Percentiles rank a stretch among this genome's conserved stretches.
phyloP scores from a whole-genome alignment of 495 filamentous ascomycete genomes.

The Hypoxylon crocopeplum region DNA sequence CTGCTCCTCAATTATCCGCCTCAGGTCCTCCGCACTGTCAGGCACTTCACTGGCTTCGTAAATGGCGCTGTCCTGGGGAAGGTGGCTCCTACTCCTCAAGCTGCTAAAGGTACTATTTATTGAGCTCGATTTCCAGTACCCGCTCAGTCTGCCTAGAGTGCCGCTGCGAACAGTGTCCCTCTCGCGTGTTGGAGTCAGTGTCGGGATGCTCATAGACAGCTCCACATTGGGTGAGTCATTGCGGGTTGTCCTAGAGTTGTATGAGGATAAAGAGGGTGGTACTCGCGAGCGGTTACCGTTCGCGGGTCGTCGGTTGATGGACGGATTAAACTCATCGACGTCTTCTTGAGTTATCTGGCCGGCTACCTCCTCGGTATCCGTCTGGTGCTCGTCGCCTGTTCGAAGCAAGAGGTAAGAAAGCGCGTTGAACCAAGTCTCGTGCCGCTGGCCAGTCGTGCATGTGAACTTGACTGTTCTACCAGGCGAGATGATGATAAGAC shows the following conservation, averaged over 20 bases:
- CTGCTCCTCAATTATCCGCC: slow-evolving; percentile 74
- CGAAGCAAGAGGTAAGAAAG: slow-evolving; percentile 89
- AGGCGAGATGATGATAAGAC: slow-evolving; percentile 87
- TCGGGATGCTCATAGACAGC: slow-evolving; percentile 51
- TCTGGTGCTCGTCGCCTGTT: slow-evolving; percentile 64
- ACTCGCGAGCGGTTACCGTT: slow-evolving; percentile 50
- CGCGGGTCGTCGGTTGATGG: slow-evolving; percentile 56
- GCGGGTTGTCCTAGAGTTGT: slow-evolving; percentile 73
- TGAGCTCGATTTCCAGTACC: slow-evolving; percentile 54
- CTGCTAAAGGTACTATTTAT: slow-evolving; percentile 45
- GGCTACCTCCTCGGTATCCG: slow-evolving; percentile 64
- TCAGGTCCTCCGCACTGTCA: slow-evolving; percentile 81
- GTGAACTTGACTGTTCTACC: slow-evolving; percentile 90
- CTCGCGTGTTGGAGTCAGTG: slow-evolving; percentile 53
- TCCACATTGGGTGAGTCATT: slow-evolving; percentile 61
- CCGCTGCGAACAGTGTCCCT: slow-evolving; percentile 45
- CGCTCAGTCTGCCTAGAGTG: slow-evolving; percentile 53
- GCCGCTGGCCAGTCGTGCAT: slow-evolving; percentile 87
- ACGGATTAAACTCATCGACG: slow-evolving; percentile 88
- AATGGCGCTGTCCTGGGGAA: slow-evolving; percentile 58
- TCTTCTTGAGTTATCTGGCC: slow-evolving; percentile 73
- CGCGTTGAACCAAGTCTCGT: slow-evolving; percentile 99
- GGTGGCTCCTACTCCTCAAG: slow-evolving; percentile 55
- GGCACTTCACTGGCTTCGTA: slow-evolving; percentile 74
- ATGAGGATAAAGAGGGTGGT: slow-evolving; percentile 79